Percentiles rank a stretch among this genome's conserved stretches.
phyloP scores from a whole-genome alignment of 768 basidiomycete species.

The Suillus spraguei region DNA sequence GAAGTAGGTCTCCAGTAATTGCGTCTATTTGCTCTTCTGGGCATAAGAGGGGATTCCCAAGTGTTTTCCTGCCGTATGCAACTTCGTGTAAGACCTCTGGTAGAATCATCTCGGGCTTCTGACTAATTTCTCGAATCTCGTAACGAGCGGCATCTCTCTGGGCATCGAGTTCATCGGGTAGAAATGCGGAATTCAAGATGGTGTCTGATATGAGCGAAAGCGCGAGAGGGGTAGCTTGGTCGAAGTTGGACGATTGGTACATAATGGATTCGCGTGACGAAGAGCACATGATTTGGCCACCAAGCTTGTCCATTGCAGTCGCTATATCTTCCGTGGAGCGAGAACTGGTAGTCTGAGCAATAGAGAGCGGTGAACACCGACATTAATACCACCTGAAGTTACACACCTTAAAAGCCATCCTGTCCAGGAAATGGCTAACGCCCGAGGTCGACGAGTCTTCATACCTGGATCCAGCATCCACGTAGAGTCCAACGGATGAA shows the following conservation, averaged over 20 bases:
- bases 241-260: slow-evolving; percentile 97
- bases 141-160: slow-evolving; percentile 89
- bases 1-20: slow-evolving; percentile 65
- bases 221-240: slow-evolving; percentile 77
- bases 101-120: slow-evolving; percentile 91
- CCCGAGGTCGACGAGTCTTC: slow-evolving; percentile 76
- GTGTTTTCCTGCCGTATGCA: slow-evolving; percentile 73
- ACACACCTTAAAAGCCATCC: slow-evolving; percentile 94
- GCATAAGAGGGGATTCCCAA: slow-evolving; percentile 92
- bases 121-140: slow-evolving; percentile 84
- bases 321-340: slow-evolving; percentile 81
- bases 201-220: slow-evolving; percentile 92
- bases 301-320: slow-evolving; percentile 76
- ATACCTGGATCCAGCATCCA: slow-evolving; percentile 93
- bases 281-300: slow-evolving; percentile 90
- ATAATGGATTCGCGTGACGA: slow-evolving; percentile 93
- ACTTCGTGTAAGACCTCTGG: slow-evolving; percentile 89
- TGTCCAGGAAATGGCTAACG: slow-evolving; percentile 89
- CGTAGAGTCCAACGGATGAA: slow-evolving; percentile 88
- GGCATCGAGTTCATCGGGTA: slow-evolving; percentile 74
- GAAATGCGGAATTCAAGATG: slow-evolving; percentile 75
- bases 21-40: slow-evolving; percentile 77
- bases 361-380: slow-evolving; percentile 7
- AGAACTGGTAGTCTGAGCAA: slow-evolving; percentile 66
- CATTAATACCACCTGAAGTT: slow-evolving; percentile 6